Percentiles rank a stretch among this genome's conserved stretches.
Conservation (phyloP, 805 yeast species). For the Wickerhamiella brachini region DNA sequence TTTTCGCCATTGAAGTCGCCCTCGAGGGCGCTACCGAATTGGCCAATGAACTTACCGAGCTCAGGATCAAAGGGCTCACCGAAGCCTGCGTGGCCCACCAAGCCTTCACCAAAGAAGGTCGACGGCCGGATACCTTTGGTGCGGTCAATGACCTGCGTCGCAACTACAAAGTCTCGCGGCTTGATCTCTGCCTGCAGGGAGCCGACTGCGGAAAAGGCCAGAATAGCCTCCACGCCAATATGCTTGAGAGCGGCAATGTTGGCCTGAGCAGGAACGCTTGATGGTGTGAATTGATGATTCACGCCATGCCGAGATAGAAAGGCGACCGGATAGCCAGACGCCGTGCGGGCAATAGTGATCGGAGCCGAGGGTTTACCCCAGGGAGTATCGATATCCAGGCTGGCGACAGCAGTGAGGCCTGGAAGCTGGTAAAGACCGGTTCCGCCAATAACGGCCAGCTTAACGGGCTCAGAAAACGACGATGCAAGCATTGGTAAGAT, state of each 20-base stretch:
- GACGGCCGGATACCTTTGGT: slow-evolving; percentile 90
- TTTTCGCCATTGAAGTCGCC: slow-evolving; percentile 34
- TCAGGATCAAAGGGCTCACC: slow-evolving; percentile 90
- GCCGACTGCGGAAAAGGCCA: slow-evolving; percentile 95
- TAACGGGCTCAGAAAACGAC: slow-evolving; percentile 34
- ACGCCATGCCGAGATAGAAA: slow-evolving; percentile 91
- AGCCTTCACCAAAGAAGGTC: slow-evolving; percentile 80
- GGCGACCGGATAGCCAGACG: slow-evolving; percentile 70
- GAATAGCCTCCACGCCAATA: slow-evolving; percentile 71
- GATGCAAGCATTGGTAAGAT: slow-evolving; percentile 1
- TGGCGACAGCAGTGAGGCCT: slow-evolving; percentile 72
- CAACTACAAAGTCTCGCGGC: slow-evolving; percentile 94
- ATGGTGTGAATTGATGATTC: slow-evolving; percentile 78
- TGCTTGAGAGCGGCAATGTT: slow-evolving; percentile 90
- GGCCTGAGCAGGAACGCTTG: slow-evolving; percentile 86
- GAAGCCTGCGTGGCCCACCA: slow-evolving; percentile 94
- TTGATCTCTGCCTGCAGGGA: slow-evolving; percentile 76
- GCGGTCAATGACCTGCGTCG: slow-evolving; percentile 91
- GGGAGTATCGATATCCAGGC: slow-evolving; percentile 73
- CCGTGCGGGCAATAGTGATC: slow-evolving; percentile 75
- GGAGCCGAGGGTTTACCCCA: slow-evolving; percentile 97
- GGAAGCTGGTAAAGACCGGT: slow-evolving; percentile 90
- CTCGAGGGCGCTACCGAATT: slow-evolving; percentile 19
- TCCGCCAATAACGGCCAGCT: slow-evolving; percentile 89
- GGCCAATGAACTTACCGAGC: slow-evolving; percentile 51